Percentiles rank a stretch among this genome's conserved stretches.
Evolutionary conservation across 176 grass and related monocot genomes (phyloP).

Genomic region (Chloris gayana): DNA sequence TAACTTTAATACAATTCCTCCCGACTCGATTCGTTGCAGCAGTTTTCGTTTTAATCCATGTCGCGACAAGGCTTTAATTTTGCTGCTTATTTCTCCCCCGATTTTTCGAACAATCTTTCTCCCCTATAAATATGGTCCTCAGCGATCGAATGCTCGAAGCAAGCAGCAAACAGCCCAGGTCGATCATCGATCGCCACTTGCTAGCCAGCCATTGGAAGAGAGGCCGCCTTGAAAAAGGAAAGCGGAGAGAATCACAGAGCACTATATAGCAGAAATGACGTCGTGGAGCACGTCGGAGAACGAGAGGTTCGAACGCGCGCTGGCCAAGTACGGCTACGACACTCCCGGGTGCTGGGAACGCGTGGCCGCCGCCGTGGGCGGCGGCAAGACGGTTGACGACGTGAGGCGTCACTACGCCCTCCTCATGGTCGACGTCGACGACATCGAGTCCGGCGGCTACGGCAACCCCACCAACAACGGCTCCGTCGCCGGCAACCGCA

Average conservation of each 20-base stretch:
- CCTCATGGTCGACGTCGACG: slow-evolving; percentile 42
- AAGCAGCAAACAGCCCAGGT: not conserved
- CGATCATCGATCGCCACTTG: not conserved
- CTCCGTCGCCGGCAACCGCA: not conserved
- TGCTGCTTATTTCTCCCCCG: no score
- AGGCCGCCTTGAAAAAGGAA: not conserved
- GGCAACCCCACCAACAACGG: not conserved
- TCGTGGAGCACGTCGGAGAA: slow-evolving; percentile 58
- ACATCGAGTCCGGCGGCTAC: slow-evolving; percentile 40
- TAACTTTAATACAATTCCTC: not conserved
- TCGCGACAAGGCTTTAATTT: slow-evolving; percentile 15
- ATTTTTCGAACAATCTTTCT: not conserved
- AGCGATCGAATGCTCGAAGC: not conserved
- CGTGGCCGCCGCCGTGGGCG: slow-evolving; percentile 56
- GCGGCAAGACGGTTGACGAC: slow-evolving; percentile 66
- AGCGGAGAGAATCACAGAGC: not conserved
- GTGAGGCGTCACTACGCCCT: slow-evolving; percentile 49
- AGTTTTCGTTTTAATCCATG: slow-evolving; percentile 23
- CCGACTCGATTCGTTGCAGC: slow-evolving; percentile 4
- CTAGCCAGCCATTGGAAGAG: no score
- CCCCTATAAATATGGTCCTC: slow-evolving; percentile 40
- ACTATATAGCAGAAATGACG: not conserved
- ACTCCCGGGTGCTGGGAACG: slow-evolving; percentile 53
- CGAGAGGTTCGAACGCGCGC: slow-evolving; percentile 60
- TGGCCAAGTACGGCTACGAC: slow-evolving; percentile 51